These are phyloP conservation scores for Neonectria sp. DNA, from an alignment of 2,329 filamentous ascomycete genomes.

Conservation along the genomic window DNA sequence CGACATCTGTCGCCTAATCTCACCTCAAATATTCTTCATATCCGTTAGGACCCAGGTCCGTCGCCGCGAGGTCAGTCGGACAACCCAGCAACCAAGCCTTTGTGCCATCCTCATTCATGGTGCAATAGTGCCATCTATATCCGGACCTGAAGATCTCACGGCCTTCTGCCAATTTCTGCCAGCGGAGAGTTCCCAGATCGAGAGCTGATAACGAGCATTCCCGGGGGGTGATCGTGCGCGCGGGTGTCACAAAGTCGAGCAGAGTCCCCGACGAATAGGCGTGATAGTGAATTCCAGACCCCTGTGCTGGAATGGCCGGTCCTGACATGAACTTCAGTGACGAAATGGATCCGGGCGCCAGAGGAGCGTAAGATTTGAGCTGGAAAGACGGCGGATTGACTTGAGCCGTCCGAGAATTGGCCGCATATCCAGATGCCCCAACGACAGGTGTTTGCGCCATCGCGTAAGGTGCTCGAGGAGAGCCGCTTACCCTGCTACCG, in stretches of 20 bases:
- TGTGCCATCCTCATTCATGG: constrained; percentile 93
- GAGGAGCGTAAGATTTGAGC: constrained; percentile 82
- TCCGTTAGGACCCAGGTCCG: constrained; percentile 76
- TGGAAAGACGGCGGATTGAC: constrained; percentile 78
- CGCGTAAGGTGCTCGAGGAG: constrained; percentile 67
- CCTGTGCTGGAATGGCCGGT: constrained; percentile 87
- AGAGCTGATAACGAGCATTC: constrained; percentile 93
- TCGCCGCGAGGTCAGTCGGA: constrained; percentile 78
- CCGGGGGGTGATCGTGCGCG: constrained; percentile 85
- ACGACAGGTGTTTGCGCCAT: constrained; percentile 66
- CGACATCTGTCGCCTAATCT: constrained; percentile 20
- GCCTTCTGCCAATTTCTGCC: constrained; percentile 96
- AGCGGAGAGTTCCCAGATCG: constrained; percentile 88
- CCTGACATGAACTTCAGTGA: constrained; percentile 89
- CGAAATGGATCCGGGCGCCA: constrained; percentile 90
- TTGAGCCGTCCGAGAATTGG: constrained; percentile 77
- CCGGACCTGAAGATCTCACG: constrained; percentile 91
- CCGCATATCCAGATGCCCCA: constrained; percentile 75
- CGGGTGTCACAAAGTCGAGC: constrained; percentile 94
- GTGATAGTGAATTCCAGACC: constrained; percentile 94
- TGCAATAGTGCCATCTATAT: constrained; percentile 99
- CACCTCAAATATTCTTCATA: constrained; percentile 89
- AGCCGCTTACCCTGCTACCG: constrained; percentile 60
- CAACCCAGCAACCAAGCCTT: constrained; percentile 98
- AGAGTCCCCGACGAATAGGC: constrained; percentile 93